Evolutionary conservation across 345 rosid species (phyloP), one percentile per base, ranked within the genome.

Genomic region (Gossypium anomalum): DNA sequence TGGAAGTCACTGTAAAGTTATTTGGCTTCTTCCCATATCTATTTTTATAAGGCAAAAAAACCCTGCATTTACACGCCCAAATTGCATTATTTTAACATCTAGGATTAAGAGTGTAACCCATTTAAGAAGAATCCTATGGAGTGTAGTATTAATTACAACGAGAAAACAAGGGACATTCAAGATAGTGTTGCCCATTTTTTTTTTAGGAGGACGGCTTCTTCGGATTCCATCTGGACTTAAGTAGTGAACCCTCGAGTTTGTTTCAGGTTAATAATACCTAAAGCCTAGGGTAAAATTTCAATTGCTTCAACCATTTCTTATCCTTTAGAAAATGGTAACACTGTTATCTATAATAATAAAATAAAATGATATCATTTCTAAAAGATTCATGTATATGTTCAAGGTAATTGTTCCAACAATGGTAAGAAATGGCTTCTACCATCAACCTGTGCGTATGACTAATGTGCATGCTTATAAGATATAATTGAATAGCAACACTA

Each of bases 1-100:
- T 75, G 77, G 76, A 78, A 27, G 25, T n/a, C 20, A 19, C 44
- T 15, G 14, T 6, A 73, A 74, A 74, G 71, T 71, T 75, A 16
- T 64, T 78, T 81, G 79, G 85, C 80, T 84, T 72, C 85, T 77
- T 85, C 79, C 75, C 67, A 53, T 72, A 63, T 76, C 72, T 70
- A 20, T 45, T 12, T 47, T 41, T 76, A 57, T 70, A 43, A 45
- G n/a, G 69, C 14, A 19, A 20, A 70, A 49, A 20, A 65, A 49
- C 62, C 38, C 22, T 75, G 70, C 9, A 20, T 58, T 58, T 58
- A 12, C 62, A n/a, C 57, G 23, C 51, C 19, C 17, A 74, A 19
- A 17, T 51, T 69, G 47, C 25, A 27, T 69, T 67, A 67, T 47
- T 67, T 23, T 67, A 67, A 47, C 55, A 9, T 67, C 55, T 47